Evolutionary conservation across 1,139 yeast species (phyloP).

Genomic region (Sugiyamaella castrensis): DNA sequence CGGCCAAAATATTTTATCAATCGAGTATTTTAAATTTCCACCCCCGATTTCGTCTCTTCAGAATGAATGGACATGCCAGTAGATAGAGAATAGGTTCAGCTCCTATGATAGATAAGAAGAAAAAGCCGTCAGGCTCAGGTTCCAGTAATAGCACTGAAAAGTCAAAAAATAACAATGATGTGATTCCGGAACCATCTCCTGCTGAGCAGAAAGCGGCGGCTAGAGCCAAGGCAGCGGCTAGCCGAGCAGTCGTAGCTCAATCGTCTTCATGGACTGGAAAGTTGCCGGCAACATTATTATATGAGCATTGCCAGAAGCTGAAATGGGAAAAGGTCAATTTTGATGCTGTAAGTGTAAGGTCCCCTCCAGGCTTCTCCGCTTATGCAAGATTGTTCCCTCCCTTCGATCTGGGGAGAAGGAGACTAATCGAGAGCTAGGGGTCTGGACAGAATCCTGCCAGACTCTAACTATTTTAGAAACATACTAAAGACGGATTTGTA

Average conservation of each 20-base stretch:
- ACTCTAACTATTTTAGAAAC: constrained; percentile 27
- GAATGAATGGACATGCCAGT: no score
- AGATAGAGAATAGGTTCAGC: neutral
- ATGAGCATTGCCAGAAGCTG: constrained; percentile 83
- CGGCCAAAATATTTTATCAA: no score
- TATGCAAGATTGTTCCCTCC: neutral
- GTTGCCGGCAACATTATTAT: constrained; percentile 78
- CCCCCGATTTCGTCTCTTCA: no score
- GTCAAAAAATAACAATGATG: constrained; percentile 2
- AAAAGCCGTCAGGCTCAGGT: neutral
- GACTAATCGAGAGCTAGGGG: no score
- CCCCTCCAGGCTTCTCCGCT: neutral
- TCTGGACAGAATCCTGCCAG: constrained; percentile 1
- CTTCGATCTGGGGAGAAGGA: no score
- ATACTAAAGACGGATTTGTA: constrained; percentile 52
- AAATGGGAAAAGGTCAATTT: constrained; percentile 87
- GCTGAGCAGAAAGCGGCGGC: constrained; percentile 12
- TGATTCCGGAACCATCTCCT: constrained; percentile 1
- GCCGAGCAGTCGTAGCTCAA: constrained; percentile 47
- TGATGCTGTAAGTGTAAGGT: constrained; percentile 60
- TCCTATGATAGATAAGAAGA: constrained; percentile 8
- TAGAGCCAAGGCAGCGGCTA: constrained; percentile 19
- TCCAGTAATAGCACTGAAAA: neutral
- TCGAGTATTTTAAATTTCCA: no score
- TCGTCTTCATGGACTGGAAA: constrained; percentile 89